Base-by-base conservation (phyloP, 805 yeast genomes). In the Maudiozyma barnettii region DNA sequence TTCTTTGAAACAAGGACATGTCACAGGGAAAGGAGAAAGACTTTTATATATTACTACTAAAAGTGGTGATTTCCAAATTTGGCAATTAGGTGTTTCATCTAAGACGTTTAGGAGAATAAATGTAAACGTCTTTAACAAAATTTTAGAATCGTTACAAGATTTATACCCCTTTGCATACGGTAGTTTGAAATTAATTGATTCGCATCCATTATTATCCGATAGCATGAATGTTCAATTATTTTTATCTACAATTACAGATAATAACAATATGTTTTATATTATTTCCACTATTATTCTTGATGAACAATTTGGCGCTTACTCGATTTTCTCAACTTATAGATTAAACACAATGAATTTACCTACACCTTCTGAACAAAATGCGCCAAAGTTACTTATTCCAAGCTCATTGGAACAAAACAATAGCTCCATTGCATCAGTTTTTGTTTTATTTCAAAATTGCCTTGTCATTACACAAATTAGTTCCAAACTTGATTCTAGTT, bases 391-490 rank as follows among this genome's bases (percentile, higher is more conserved):
- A 13, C 60, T 13, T 31, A 54, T 39, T 40, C 51, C 46, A 43
- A 50, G 26, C 23, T 30, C 51, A 10, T 18, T 37, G 57, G 44
- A 43, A 6, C 33, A 43, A 7, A 50, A 52, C 2, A 51, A 39
- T 48, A 51, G 40, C 41, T 48, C 30, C 39, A 47, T 51, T 5
- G 54, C 59, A 6, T 56, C 85, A 0, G 83, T 86, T 1, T 81
- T 78, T 57, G 74, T 84, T 1, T 69, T 79, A 1, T 71, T 81
- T 39, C 75, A 74, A 10, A 73, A 78, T 44, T 76, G 87, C 0
- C 71, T 88, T 12, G 78, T 85, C 1, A 57, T 90, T 46, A 73
- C 84, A 1, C 95, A 85, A 54, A 68, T 82, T 9, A 69, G 76
- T 43, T 59, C 71, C 12, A 55, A 55, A 35, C 56, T 65, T 19